phyloP scores from a whole-genome alignment of 2,329 filamentous ascomycete genomes.

The Colletotrichum liriopes region DNA sequence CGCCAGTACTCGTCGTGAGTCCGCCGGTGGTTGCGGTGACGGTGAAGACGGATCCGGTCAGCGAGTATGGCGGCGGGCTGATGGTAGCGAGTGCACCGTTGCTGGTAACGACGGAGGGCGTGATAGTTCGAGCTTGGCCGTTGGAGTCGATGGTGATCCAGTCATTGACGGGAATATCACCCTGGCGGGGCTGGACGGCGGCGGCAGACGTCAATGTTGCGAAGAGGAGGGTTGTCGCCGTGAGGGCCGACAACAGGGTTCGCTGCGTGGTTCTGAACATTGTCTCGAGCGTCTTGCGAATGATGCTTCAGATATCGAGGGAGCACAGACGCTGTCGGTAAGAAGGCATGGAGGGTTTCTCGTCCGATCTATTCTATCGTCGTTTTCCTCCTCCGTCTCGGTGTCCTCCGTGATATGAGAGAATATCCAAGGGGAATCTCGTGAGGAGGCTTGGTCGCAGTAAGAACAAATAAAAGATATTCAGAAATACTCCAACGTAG shows the following conservation, averaged over 20 bases:
- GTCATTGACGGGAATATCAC: conserved; percentile 34
- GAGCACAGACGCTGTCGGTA: conserved; percentile 17
- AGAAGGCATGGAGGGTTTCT: conserved; percentile 10
- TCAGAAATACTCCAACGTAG: not conserved
- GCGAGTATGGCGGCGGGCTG: conserved; percentile 48
- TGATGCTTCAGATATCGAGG: conserved; percentile 1
- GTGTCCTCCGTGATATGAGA: not conserved
- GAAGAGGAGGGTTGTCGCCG: conserved; percentile 28
- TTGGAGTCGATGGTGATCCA: conserved; percentile 53
- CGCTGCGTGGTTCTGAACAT: conserved; percentile 31
- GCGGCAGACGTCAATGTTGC: conserved; percentile 22
- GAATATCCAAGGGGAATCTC: not conserved
- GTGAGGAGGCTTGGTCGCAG: not conserved
- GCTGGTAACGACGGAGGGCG: conserved; percentile 47
- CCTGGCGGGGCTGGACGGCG: conserved; percentile 33
- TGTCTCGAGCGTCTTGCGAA: conserved; percentile 1
- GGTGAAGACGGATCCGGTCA: conserved; percentile 51
- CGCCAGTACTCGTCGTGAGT: conserved; percentile 50
- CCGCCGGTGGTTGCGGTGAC: conserved; percentile 46
- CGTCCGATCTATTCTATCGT: not conserved
- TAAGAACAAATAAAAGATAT: not conserved
- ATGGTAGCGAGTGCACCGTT: conserved; percentile 49
- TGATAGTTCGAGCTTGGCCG: conserved; percentile 49
- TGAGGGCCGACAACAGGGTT: conserved; percentile 18
- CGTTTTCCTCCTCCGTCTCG: not conserved